Evolutionary conservation across 192 early-diverging fungal genomes (phyloP).

Genomic region (Kickxella alabastrina): DNA sequence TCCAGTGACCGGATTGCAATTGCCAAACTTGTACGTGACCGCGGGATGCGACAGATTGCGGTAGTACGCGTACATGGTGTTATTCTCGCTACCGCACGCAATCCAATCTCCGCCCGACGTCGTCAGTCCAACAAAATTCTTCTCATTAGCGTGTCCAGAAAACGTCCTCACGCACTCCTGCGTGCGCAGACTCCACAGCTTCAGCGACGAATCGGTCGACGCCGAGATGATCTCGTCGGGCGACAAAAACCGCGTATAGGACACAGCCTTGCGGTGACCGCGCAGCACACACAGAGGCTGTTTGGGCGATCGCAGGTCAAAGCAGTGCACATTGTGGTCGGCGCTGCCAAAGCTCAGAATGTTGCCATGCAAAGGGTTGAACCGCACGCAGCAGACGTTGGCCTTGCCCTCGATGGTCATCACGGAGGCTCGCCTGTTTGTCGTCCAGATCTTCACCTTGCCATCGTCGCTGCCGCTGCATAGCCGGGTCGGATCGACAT

Average conservation of each 20-base stretch:
- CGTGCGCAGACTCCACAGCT: constrained; percentile 70
- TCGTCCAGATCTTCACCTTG: constrained; percentile 90
- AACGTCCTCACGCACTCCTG: constrained; percentile 67
- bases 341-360: constrained; percentile 87
- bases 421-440: constrained; percentile 64
- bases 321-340: constrained; percentile 90
- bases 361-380: constrained; percentile 72
- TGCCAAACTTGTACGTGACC: constrained; percentile 73
- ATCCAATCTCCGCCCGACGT: constrained; percentile 77
- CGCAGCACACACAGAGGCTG: constrained; percentile 69
- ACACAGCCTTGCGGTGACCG: constrained; percentile 92
- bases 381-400: constrained; percentile 92
- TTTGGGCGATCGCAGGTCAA: constrained; percentile 74
- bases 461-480: constrained; percentile 92
- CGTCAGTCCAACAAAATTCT: constrained; percentile 95
- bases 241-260: constrained; percentile 84
- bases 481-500: constrained; percentile 69
- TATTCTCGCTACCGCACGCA: constrained; percentile 90
- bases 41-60: constrained; percentile 68
- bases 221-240: constrained; percentile 80
- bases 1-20: constrained; percentile 66
- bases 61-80: constrained; percentile 85
- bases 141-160: constrained; percentile 86
- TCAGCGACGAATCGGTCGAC: constrained; percentile 89
- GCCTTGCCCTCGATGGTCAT: constrained; percentile 80